A percentile compares a stretch with the other conserved stretches of the same genome.
These are phyloP conservation scores for Echites panduratus DNA, from an alignment of 257 asterid genomes.

Conservation along the genomic window DNA sequence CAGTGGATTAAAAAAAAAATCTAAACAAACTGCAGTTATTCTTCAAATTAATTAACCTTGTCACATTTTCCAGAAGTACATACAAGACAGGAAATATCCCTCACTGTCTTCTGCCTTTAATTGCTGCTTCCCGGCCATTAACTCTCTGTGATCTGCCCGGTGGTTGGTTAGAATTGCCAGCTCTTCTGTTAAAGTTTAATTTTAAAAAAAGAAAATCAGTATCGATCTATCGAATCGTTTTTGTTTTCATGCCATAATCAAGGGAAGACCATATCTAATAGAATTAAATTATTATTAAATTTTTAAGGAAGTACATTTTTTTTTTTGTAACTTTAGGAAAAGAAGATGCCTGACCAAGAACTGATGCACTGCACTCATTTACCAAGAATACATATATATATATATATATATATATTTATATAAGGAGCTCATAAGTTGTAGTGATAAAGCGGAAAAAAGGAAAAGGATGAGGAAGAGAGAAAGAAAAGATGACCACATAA, in stretches of 20 bases:
- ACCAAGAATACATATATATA: slow-evolving; percentile 1
- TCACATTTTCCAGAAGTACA: slow-evolving; percentile 28
- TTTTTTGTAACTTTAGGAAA: slow-evolving; percentile 22
- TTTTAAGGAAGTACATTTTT: slow-evolving; percentile 7
- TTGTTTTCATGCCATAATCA: neutral
- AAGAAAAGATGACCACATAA: slow-evolving; percentile 31
- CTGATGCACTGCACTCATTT: slow-evolving; percentile 7
- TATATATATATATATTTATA: too few species aligned
- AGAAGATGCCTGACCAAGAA: slow-evolving; percentile 19
- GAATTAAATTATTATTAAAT: neutral
- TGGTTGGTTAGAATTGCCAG: slow-evolving; percentile 57
- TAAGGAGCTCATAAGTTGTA: slow-evolving; percentile 19
- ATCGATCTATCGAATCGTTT: neutral
- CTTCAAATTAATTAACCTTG: slow-evolving; percentile 21
- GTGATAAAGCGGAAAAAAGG: slow-evolving; percentile 26
- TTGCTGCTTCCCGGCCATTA: neutral
- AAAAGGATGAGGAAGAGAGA: slow-evolving; percentile 1
- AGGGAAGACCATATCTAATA: neutral
- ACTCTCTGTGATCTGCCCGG: slow-evolving; percentile 55
- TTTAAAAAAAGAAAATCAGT: neutral
- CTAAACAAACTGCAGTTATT: slow-evolving; percentile 6
- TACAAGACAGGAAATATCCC: slow-evolving; percentile 13
- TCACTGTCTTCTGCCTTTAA: slow-evolving; percentile 8
- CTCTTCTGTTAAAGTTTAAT: slow-evolving; percentile 34
- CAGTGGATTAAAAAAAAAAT: slow-evolving; percentile 8